Conservation (phyloP, 192 early-diverging fungal species). For the Allomyces arbusculus region DNA sequence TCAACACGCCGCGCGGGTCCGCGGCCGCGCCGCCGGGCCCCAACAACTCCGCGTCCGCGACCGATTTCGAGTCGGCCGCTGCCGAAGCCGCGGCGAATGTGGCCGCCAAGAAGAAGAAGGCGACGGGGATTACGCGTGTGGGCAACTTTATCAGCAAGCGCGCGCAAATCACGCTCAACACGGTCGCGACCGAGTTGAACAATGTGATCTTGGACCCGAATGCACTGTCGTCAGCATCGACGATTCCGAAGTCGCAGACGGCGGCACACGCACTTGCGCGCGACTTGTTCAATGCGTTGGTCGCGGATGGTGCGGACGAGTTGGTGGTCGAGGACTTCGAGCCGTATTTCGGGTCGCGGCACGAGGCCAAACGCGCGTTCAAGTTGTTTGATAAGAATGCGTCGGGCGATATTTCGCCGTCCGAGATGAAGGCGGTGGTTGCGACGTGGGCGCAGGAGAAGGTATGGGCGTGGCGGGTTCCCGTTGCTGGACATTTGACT, state of each 20-base stretch:
- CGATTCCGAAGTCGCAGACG: neutral
- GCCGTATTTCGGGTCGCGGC: constrained; percentile 1
- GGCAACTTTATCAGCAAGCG: neutral
- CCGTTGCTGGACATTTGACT: constrained; percentile 22
- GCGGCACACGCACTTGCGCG: neutral
- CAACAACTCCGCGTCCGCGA: neutral
- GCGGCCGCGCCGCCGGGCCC: neutral
- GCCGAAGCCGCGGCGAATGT: neutral
- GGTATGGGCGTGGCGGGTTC: constrained; percentile 34
- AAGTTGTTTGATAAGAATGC: constrained; percentile 69
- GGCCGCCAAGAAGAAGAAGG: neutral
- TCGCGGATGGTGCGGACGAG: neutral
- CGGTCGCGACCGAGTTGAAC: neutral
- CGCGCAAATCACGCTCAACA: neutral
- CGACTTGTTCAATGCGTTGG: neutral
- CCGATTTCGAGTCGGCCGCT: neutral
- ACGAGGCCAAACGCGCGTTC: constrained; percentile 62
- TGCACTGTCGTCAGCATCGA: neutral
- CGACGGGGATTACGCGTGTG: neutral
- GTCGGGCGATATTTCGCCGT: constrained; percentile 64
- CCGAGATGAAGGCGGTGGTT: constrained; percentile 58
- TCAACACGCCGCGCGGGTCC: neutral
- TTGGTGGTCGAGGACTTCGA: neutral
- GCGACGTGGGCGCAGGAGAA: constrained; percentile 68
- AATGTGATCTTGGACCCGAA: neutral